Base-by-base conservation (phyloP, 1,139 yeast genomes). In the Suhomyces ambrosiae region DNA sequence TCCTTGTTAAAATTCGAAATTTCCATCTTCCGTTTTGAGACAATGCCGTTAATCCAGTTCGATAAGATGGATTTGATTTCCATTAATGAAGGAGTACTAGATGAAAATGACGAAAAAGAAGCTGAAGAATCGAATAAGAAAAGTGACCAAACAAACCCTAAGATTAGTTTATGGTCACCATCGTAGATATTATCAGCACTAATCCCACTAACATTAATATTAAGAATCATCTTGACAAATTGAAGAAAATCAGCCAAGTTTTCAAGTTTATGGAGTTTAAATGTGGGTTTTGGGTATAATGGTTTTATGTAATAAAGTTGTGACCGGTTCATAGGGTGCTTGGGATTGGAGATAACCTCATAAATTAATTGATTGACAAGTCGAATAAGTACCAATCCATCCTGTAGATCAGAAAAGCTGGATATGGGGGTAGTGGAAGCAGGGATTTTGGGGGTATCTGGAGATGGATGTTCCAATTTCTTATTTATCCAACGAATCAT, bases 131-230 rank as follows among this genome's bases (percentile, higher is more conserved):
- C 74, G 40, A 76, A 67, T 26, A 79, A 55, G 49, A 79, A 79
- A 33, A 81, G 56, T 26, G 78, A 70, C 90, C 90, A 83, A 8
- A 82, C 58, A 30, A 83, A 62, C 1, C 88, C 88, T 46, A 82
- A 58, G n/a, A 79, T 76, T 31, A 81, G 60, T 53, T 83, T 83
- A 35, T 70, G 57, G 51, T 82, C 78, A 1, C 86, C 85, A 33
- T 80, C 86, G 16, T 76, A 70, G 15, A 83, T 73, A 56, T 81
- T 84, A 37, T 80, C 86, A n/a, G 87, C 79, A 17, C 85, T 82
- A 32, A 83, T 78, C 48, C 76, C 75, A 48, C 74, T 68, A 23
- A 78, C 64, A 44, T 76, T 78, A 29, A 83, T 64, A 15, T 66
- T 58, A 35, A 78, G 71, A 22, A 76, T 67, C 30, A 75, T 68